Evolutionary conservation across 1,284 basidiomycete genomes (phyloP), one percentile per base, ranked within the genome.

Genomic region (Clitocybe nebularis): DNA sequence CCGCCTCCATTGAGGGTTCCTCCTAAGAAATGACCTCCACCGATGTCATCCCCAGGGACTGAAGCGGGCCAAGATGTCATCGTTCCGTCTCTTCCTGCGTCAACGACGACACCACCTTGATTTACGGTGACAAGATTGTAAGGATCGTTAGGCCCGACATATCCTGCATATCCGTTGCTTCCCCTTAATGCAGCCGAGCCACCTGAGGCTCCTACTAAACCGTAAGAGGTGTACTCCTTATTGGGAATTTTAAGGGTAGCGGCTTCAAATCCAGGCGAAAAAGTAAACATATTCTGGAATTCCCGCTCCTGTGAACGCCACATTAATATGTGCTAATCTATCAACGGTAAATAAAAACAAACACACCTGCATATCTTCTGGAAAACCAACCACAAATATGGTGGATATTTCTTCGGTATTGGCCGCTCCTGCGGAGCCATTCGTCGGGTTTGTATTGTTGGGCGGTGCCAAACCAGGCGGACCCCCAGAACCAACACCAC

Each of bases 211-310:
- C 51, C 49, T 13, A 61, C 49, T 23, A 69, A 58, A 52, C 65
- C 66, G 52, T 87, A 89, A 30, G 81, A 77, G 14, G 83, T 84
- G 46, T 79, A 81, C 59, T 91, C 86, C 61, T 90, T 90, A 64
- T 89, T 87, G 1, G 95, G 95, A 47, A 96, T 92, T 75, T 98
- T 99, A 55, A 99, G 77, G 4, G 94, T 97, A 0, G 95, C 94
- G 11, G 95, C 96, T 62, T 99, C 95, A 58, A 99, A 99, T 8
- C 93, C 96, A 1, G 79, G 70, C 2, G 91, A 92, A 60, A 99
- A 99, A 3, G 93, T 91, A 64, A 99, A 99, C 88, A 99, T 96
- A 64, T 98, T 98, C 67, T 95, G 92, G 63, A 99, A 98, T 68
- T 99, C 95, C 16, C 95, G 91, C 69, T 98, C 92, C 89, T 94